A percentile compares a stretch with the other conserved stretches of the same genome.
These are phyloP conservation scores for Puya raimondii DNA, from an alignment of 176 grass and related monocot species.

Conservation along the genomic window DNA sequence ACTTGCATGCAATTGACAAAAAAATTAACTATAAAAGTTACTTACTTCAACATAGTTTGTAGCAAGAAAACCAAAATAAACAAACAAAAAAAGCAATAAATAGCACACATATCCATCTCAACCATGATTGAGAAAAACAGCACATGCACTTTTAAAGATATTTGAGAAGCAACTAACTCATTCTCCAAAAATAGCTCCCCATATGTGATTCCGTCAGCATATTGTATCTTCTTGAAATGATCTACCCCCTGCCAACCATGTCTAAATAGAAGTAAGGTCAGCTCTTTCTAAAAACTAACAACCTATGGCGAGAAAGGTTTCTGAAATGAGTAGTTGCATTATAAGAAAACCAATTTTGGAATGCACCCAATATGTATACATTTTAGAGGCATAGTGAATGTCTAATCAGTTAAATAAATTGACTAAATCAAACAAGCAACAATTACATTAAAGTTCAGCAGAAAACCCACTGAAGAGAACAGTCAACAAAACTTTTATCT, in stretches of 20 bases:
- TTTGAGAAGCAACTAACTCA: slow-evolving; percentile 44
- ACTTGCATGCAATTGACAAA: neutral
- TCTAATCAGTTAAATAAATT: no score
- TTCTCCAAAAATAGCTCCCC: slow-evolving; percentile 96
- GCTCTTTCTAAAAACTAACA: slow-evolving; percentile 40
- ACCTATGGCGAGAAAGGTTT: slow-evolving; percentile 7
- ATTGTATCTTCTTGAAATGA: slow-evolving; percentile 96
- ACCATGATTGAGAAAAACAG: slow-evolving; percentile 3
- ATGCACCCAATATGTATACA: no score
- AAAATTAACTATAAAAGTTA: neutral
- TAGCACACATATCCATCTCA: neutral
- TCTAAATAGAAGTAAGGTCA: slow-evolving; percentile 84
- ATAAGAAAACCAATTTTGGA: no score
- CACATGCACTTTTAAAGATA: slow-evolving; percentile 1
- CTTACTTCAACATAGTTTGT: neutral
- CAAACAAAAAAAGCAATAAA: slow-evolving; percentile 15
- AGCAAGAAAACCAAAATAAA: slow-evolving; percentile 13
- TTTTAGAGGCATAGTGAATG: no score
- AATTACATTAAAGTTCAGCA: no score
- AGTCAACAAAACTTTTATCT: no score
- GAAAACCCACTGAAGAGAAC: no score
- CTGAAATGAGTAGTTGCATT: neutral
- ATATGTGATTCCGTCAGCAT: slow-evolving; percentile 81
- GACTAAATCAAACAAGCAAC: no score
- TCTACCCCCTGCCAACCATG: slow-evolving; percentile 71